A percentile compares a stretch with the other conserved stretches of the same genome.
Conservation (phyloP, 495 filamentous ascomycete genomes). For the Xylaria palmicola region DNA sequence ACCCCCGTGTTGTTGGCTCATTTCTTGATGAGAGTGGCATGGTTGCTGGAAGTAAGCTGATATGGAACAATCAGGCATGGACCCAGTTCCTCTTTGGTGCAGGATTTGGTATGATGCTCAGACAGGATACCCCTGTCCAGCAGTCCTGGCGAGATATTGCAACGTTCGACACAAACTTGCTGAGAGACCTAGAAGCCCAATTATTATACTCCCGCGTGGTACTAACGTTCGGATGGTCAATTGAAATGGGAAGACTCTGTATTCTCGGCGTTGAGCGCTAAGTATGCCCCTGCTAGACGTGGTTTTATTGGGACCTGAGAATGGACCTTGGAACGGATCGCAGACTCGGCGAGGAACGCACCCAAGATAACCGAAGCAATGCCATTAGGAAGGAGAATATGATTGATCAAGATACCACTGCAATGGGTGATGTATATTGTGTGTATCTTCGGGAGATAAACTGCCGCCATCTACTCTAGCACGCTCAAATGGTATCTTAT, state of each 20-base stretch:
- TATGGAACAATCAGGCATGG: constrained; percentile 55
- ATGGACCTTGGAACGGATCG: not conserved
- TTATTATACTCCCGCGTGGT: constrained; percentile 53
- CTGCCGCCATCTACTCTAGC: constrained; percentile 6
- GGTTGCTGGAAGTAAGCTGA: constrained; percentile 46
- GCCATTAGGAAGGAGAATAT: not conserved
- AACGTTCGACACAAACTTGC: constrained; percentile 30
- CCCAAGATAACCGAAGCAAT: not conserved
- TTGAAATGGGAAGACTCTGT: constrained; percentile 45
- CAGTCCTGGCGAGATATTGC: constrained; percentile 38
- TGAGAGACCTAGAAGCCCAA: constrained; percentile 48
- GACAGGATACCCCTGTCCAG: constrained; percentile 10
- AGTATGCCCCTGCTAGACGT: not conserved
- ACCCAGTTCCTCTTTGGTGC: constrained; percentile 49
- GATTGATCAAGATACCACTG: not conserved
- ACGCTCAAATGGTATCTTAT: constrained; percentile 20
- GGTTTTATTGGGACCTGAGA: not conserved
- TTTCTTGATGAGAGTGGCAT: constrained; percentile 58
- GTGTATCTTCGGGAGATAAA: not conserved
- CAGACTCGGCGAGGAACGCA: not conserved
- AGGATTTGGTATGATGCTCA: not conserved
- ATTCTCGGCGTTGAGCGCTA: constrained; percentile 49
- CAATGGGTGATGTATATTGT: constrained; percentile 11
- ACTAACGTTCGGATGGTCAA: constrained; percentile 54
- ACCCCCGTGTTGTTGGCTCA: constrained; percentile 53